These are phyloP conservation scores for Leccinum pellstonianum DNA, from an alignment of 768 basidiomycete species.

Conservation along the genomic window DNA sequence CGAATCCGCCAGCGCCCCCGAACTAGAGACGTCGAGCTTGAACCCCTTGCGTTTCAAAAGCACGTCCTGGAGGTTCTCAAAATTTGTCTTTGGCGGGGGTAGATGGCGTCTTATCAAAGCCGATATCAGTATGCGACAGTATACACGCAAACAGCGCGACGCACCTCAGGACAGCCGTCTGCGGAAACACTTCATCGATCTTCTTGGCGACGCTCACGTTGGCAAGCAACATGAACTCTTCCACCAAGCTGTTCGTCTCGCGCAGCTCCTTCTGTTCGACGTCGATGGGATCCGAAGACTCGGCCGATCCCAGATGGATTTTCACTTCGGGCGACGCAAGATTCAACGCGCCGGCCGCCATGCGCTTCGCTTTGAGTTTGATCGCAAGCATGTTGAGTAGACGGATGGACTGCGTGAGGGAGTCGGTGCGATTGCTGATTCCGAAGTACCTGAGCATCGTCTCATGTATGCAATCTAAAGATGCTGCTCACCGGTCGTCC, in stretches of 20 bases:
- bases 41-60: slow-evolving; percentile 82
- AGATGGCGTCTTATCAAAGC: slow-evolving; percentile 25
- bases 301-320: slow-evolving; percentile 90
- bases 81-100: slow-evolving; percentile 89
- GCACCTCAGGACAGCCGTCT: slow-evolving; percentile 89
- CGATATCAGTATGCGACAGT: slow-evolving; percentile 5
- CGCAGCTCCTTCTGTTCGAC: slow-evolving; percentile 91
- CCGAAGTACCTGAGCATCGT: background rate
- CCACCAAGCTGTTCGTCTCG: slow-evolving; percentile 95
- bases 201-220: slow-evolving; percentile 91
- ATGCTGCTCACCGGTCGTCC: slow-evolving; percentile 73
- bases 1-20: slow-evolving; percentile 83
- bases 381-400: slow-evolving; percentile 84
- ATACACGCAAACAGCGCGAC: background rate
- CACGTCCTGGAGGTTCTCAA: slow-evolving; percentile 94
- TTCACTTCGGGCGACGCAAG: slow-evolving; percentile 98
- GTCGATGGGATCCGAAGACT: slow-evolving; percentile 93
- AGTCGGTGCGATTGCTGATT: slow-evolving; percentile 69
- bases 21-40: slow-evolving; percentile 85
- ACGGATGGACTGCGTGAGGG: slow-evolving; percentile 81
- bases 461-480: background rate
- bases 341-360: slow-evolving; percentile 96
- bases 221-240: slow-evolving; percentile 98
- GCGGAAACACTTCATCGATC: slow-evolving; percentile 93
- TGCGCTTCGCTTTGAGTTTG: slow-evolving; percentile 80